Base-by-base conservation (phyloP, 192 early-diverging fungal species). In the Lunasporangiospora selenospora region DNA sequence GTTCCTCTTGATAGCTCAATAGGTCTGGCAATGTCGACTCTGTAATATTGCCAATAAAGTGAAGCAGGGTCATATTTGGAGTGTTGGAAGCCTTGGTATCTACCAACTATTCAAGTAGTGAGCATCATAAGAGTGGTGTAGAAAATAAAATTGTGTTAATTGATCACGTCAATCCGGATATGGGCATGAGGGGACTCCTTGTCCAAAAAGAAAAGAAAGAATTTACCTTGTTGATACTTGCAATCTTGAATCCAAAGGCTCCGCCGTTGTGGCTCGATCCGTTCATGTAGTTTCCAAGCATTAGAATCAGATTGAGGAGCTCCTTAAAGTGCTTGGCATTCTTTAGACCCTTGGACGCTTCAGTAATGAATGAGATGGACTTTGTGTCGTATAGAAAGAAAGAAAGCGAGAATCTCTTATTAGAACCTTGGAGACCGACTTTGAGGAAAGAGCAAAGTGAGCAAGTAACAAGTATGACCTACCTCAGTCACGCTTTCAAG, bases 271-370 rank as follows among this genome's bases (percentile, higher is more conserved):
- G 87, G 2, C 87, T 82, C 3, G 80, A 82, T 3, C 88, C 89
- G 57, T 94, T 94, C 88, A 94, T 90, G 62, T 83, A 94, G 67
- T 94, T 94, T 52, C 92, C 92, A 8, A 92, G 80, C 30, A 89
- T 83, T 49, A 94, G 67, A 51, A 94, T 89, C 43, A 92, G 49
- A 44, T 88, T 84, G 12, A 93, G 71, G 15, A 93, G 63, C 53
- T 91, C 86, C 41, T 87, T 87, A 56, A 93, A 90, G 36, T 85
- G 73, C 47, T 83, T 76, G 46, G 88, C 85, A 12, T 91, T 82
- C 51, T 85, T 88, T 24, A 94, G 69, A 0, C 85, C 80, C 38
- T 88, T 81, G 2, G 90, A 88, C 0, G 91, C 89, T 0, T 83
- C 80, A 41, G 86, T 76, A 5, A 92, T 86, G 2, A 86, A 64